A percentile compares a stretch with the other conserved stretches of the same genome.
phyloP scores from a whole-genome alignment of 768 basidiomycete genomes.

The Tricholoma bakamatsutake region DNA sequence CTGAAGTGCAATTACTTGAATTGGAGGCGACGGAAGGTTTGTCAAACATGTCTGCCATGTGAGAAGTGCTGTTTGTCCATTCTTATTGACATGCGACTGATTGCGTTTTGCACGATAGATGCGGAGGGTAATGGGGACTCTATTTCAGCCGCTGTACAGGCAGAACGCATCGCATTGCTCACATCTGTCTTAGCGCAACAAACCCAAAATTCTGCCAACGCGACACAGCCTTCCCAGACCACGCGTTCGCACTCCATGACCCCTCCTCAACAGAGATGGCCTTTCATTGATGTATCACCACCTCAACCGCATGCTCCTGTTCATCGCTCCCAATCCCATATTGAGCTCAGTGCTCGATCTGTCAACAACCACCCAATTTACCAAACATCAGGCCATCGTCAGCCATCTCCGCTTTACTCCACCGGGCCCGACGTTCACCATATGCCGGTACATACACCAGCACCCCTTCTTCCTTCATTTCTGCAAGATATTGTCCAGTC shows the following conservation, averaged over 20 bases:
- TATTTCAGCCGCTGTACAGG: conserved; percentile 78
- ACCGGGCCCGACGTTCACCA: conserved; percentile 29
- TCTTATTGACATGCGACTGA: conserved; percentile 2
- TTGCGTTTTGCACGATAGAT: conserved; percentile 35
- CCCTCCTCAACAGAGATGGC: conserved; percentile 37
- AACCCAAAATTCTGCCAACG: conserved; percentile 28
- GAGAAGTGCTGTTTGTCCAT: conserved; percentile 23
- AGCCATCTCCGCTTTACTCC: conserved; percentile 32
- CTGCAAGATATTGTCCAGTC: conserved; percentile 69
- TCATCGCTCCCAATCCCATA: conserved; percentile 49
- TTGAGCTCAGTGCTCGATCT: conserved; percentile 42
- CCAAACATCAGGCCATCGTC: conserved; percentile 54
- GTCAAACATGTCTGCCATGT: conserved; percentile 87
- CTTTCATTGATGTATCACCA: conserved; percentile 32
- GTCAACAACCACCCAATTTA: conserved; percentile 43
- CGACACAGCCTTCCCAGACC: conserved; percentile 15
- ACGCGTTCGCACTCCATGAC: conserved; percentile 40
- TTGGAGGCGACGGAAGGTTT: conserved; percentile 84
- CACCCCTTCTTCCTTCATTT: conserved; percentile 69
- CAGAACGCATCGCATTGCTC: conserved; percentile 76
- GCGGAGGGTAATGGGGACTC: conserved; percentile 88
- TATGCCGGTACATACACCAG: conserved; percentile 31
- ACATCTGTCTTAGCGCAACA: conserved; percentile 68
- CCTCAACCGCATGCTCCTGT: conserved; percentile 29
- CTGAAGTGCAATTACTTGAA: conserved; percentile 82